A percentile compares a stretch with the other conserved stretches of the same genome.
These are phyloP conservation scores for Metschnikowia henanensis DNA, from an alignment of 805 yeast genomes.

Conservation along the genomic window DNA sequence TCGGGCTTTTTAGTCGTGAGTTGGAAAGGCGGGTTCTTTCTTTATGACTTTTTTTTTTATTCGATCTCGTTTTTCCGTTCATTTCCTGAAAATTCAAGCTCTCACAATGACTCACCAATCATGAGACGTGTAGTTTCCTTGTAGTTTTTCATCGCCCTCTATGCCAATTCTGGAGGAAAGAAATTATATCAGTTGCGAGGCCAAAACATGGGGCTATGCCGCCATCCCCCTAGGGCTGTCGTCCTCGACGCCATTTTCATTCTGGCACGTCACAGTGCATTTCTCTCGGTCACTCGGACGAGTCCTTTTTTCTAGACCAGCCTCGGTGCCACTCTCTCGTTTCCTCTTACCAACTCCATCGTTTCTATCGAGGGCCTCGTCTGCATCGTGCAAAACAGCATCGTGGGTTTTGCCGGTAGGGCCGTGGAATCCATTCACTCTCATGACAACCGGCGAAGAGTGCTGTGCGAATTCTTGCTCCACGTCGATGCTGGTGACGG, in stretches of 20 bases:
- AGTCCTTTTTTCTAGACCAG: neutral
- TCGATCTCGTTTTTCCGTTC: neutral
- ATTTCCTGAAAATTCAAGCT: too few relatives aligned
- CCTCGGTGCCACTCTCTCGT: slow-evolving; percentile 15
- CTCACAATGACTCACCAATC: too few relatives aligned
- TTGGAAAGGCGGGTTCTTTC: too few relatives aligned
- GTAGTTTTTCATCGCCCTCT: too few relatives aligned
- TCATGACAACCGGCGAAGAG: slow-evolving; percentile 28
- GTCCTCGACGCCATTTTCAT: slow-evolving; percentile 1
- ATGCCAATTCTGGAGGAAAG: too few relatives aligned
- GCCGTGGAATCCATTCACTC: slow-evolving; percentile 1
- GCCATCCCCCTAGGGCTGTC: slow-evolving; percentile 1
- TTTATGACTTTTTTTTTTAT: neutral
- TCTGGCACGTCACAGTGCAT: neutral
- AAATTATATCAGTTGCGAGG: too few relatives aligned
- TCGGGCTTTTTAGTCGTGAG: too few relatives aligned
- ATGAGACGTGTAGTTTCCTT: too few relatives aligned
- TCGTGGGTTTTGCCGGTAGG: neutral
- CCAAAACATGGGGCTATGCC: neutral
- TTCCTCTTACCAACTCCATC: slow-evolving; percentile 15
- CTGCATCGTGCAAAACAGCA: too few relatives aligned
- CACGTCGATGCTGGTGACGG: slow-evolving; percentile 22
- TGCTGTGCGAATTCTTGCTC: slow-evolving; percentile 16
- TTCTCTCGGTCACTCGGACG: slow-evolving; percentile 2
- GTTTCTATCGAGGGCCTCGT: neutral